Evolutionary conservation across 495 filamentous ascomycete genomes (phyloP).

Genomic region (Trichoderma erinaceum): DNA sequence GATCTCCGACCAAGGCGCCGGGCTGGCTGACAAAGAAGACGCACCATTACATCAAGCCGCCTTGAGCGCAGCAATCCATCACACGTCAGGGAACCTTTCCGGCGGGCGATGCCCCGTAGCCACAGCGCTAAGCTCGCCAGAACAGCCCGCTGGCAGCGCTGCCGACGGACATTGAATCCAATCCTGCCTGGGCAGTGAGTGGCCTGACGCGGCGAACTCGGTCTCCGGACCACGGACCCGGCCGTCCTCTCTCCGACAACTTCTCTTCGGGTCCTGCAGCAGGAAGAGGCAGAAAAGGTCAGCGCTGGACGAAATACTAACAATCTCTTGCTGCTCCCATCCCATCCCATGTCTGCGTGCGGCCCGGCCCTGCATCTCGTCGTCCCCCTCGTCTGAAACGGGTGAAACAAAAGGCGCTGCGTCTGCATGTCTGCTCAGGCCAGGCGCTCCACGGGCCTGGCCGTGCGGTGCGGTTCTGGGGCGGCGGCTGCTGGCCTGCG

Average conservation of each 20-base stretch:
- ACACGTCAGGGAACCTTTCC: too few species aligned
- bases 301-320: background rate
- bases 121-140: background rate
- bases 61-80: too few species aligned
- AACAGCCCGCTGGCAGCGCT: background rate
- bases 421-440: slow-evolving; percentile 10
- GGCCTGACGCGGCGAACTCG: slow-evolving; percentile 13
- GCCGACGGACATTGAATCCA: too few species aligned
- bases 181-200: background rate
- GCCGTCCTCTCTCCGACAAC: background rate
- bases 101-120: background rate
- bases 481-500: background rate
- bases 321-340: background rate
- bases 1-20: background rate
- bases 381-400: background rate
- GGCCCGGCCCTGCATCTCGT: background rate
- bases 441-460: slow-evolving; percentile 14
- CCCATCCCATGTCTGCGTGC: slow-evolving; percentile 1
- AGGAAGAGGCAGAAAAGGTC: background rate
- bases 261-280: slow-evolving; percentile 2
- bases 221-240: slow-evolving; percentile 9
- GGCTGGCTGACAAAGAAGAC: slow-evolving; percentile 6
- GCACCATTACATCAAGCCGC: background rate
- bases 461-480: background rate
- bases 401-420: background rate